Base-by-base conservation (phyloP, 2,329 filamentous ascomycete genomes). In the Fusarium sp. region DNA sequence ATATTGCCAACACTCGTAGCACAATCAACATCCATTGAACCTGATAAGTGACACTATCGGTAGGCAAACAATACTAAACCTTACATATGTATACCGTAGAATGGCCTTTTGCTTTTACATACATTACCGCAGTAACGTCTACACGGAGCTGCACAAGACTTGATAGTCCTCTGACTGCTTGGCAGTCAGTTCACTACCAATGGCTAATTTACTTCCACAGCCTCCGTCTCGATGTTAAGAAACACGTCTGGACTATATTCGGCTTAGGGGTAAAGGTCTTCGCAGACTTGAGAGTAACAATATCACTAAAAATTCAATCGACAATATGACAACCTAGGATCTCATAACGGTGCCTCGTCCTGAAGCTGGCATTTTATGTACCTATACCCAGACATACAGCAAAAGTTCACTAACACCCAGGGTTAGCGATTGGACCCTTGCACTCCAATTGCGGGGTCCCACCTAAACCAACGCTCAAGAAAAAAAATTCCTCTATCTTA, bases 401-500 rank as follows among this genome's bases (percentile, higher is more conserved):
- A 33, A 33, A 33, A n/a, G 17, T 17, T 37, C 35, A 37, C 35
- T 19, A 37, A 57, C 44, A 27, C 22, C 48, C 41, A 53, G 33
- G 66, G 67, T 69, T 64, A 73, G 20, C 6, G 25, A 40, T 33
- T 49, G 44, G 33, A 45, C 44, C 71, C 56, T 56, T 61, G 22
- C 25, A 25, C n/a, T 50, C 62, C 51, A 37, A 58, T 65, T 75
- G 75, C 75, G 75, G 75, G 75, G 74, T 76, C 67, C 62, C 35
- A 37, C 35, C 35, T n/a, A 37, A 37, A 37, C 35, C 35, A 37
- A 37, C 35, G 61, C 69, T 56, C 56, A 46, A 56, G 41, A 56
- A 57, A 70, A 76, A 77, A 77, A 68, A 75, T 76, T 77, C 75
- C 65, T 71, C 71, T 74, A 75, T 76, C 75, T 77, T 76, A 77